These are phyloP conservation scores for Hypocreales sp. DNA, from an alignment of 2,329 filamentous ascomycete genomes.

Conservation along the genomic window DNA sequence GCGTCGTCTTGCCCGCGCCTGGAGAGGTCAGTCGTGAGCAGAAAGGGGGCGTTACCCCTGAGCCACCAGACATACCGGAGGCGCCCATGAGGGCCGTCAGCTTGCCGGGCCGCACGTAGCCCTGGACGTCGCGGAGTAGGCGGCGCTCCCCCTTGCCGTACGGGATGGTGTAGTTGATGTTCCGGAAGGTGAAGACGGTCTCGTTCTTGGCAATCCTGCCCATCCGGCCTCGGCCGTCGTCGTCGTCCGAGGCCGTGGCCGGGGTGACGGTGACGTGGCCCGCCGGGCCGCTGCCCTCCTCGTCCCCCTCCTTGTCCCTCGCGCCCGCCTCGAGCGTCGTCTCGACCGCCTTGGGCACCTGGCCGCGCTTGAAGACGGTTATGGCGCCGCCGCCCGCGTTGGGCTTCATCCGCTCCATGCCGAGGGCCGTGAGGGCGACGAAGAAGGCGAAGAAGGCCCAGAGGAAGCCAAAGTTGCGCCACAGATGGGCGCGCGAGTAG, in stretches of 20 bases:
- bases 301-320: conserved; percentile 28
- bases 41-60: too few relatives aligned
- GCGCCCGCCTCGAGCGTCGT: conserved; percentile 38
- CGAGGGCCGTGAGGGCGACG: conserved; percentile 49
- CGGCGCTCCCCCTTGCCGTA: conserved; percentile 49
- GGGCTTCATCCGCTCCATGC: conserved; percentile 50
- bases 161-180: conserved; percentile 33
- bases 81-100: conserved; percentile 64
- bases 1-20: conserved; percentile 54
- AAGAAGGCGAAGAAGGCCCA: conserved; percentile 65
- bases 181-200: conserved; percentile 36
- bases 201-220: conserved; percentile 45
- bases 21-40: too few relatives aligned
- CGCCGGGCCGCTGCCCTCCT: conserved; percentile 18
- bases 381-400: conserved; percentile 27
- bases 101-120: conserved; percentile 73
- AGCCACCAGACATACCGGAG: conserved; percentile 16
- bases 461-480: conserved; percentile 67
- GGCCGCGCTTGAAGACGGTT: conserved; percentile 40
- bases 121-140: conserved; percentile 61
- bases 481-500: conserved; percentile 43
- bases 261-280: conserved; percentile 35
- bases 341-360: conserved; percentile 43
- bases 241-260: conserved; percentile 31
- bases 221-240: conserved; percentile 14